Base-by-base conservation (phyloP, 2,329 filamentous ascomycete genomes). In the Aspergillus brunneoviolaceus region DNA sequence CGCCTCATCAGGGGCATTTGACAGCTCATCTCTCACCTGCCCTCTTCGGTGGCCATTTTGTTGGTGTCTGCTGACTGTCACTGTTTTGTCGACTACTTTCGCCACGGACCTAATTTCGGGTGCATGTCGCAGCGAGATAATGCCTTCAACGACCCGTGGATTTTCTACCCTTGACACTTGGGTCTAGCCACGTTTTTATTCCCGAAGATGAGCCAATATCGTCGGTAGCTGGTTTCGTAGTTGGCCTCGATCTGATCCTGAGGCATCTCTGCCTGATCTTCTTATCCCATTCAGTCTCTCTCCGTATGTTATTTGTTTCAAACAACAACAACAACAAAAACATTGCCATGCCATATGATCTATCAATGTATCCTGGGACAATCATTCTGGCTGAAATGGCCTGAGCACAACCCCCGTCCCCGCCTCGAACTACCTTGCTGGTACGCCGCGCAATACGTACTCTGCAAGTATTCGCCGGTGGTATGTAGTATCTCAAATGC, bases 51-150 rank as follows among this genome's bases (percentile, higher is more conserved):
- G 51, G 50, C 47, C 31, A 58, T 45, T 33, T 31, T 19, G 49
- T 31, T 19, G 49, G 57, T 67, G 62, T 70, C 70, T 69, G 68
- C 66, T 72, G 71, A 73, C 70, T 70, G 49, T 60, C 53, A 66
- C 42, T 53, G 16, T 39, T 49, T 35, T 12, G 42, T 55, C 53
- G 67, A 61, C 69, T 73, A 66, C 61, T 71, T 71, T 69, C 65
- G 70, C 67, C 70, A 72, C 69, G 66, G 71, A 65, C 61, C 31
- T 60, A 54, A 45, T 62, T 60, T 62, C 47, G 55, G 55, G 21
- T 35, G 49, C 23, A 51, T 57, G 39, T 48, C 27, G 21, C 14
- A 49, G 58, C 29, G 49, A 49, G 54, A 42, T 47, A 64, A 53
- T 53, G 51, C 33, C 14, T 42, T 33, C 23, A 53, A 7, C 45